These are phyloP conservation scores for Alternaria sp. DNA, from an alignment of 2,329 filamentous ascomycete species.

Conservation along the genomic window DNA sequence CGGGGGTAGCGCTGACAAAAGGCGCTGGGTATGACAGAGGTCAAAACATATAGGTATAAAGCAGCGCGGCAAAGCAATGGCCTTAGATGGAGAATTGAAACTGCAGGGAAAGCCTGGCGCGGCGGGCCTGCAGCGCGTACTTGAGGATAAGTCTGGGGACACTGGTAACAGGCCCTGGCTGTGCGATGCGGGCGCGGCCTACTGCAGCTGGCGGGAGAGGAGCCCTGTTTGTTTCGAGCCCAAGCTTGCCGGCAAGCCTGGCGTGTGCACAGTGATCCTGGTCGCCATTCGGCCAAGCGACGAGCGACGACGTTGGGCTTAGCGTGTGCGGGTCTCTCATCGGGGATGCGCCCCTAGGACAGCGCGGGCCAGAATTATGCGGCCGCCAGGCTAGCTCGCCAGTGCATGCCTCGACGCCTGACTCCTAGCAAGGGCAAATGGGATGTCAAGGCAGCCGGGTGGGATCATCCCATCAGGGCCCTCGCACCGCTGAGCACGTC, in stretches of 20 bases:
- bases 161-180: slow-evolving; percentile 39
- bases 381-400: slow-evolving; percentile 32
- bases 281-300: slow-evolving; percentile 37
- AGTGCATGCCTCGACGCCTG: slow-evolving; percentile 31
- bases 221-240: slow-evolving; percentile 40
- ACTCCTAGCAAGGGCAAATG: slow-evolving; percentile 44
- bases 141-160: slow-evolving; percentile 42
- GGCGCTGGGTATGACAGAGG: slow-evolving; percentile 31
- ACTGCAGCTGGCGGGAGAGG: slow-evolving; percentile 42
- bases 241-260: slow-evolving; percentile 34
- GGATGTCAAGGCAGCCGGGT: slow-evolving; percentile 37
- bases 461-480: slow-evolving; percentile 30
- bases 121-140: slow-evolving; percentile 44
- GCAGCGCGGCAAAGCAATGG: slow-evolving; percentile 30
- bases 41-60: slow-evolving; percentile 23
- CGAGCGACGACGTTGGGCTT: slow-evolving; percentile 39
- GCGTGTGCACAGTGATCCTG: slow-evolving; percentile 35
- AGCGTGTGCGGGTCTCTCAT: slow-evolving; percentile 41
- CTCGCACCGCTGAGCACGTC: slow-evolving; percentile 29
- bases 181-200: slow-evolving; percentile 44
- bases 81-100: slow-evolving; percentile 26
- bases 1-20: slow-evolving; percentile 38
- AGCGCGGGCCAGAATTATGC: slow-evolving; percentile 37
- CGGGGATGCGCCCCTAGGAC: slow-evolving; percentile 36
- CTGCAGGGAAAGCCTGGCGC: slow-evolving; percentile 44